Evolutionary conservation across 305 asterid genomes (phyloP).

Genomic region (Euphrasia arctica): DNA sequence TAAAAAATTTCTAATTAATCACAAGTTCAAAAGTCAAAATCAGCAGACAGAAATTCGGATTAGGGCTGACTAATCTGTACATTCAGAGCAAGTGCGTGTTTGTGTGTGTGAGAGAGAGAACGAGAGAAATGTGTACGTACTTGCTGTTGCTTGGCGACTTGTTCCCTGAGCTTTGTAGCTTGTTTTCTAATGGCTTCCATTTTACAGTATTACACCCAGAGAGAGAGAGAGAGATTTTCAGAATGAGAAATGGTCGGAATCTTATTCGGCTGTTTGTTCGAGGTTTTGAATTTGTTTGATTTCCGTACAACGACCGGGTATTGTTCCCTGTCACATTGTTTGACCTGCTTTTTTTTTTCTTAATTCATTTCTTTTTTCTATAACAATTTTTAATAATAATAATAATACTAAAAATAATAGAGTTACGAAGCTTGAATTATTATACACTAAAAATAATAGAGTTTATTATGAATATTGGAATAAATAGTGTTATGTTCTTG

Average conservation of each 20-base stretch:
- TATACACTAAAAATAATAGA: too few relatives aligned
- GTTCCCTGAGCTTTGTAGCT: slow-evolving; percentile 76
- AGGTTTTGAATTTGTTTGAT: slow-evolving; percentile 24
- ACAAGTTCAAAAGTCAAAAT: slow-evolving; percentile 6
- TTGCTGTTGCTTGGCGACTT: slow-evolving; percentile 73
- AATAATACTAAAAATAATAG: too few relatives aligned
- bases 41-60: slow-evolving; percentile 4
- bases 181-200: slow-evolving; percentile 80
- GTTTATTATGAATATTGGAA: too few relatives aligned
- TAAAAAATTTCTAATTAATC: too few relatives aligned
- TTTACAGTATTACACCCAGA: slow-evolving; percentile 2
- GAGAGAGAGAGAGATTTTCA: slow-evolving; percentile 1
- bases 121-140: slow-evolving; percentile 30
- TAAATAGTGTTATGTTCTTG: too few relatives aligned
- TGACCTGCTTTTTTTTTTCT: neutral
- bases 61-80: slow-evolving; percentile 11
- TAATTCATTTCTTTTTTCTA: too few relatives aligned
- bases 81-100: slow-evolving; percentile 8
- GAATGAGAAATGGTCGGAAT: neutral
- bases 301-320: slow-evolving; percentile 1
- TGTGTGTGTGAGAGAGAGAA: slow-evolving; percentile 16
- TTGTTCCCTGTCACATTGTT: neutral
- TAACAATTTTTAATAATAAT: too few relatives aligned
- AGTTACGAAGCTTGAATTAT: too few relatives aligned
- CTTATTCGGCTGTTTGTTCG: neutral